phyloP scores from a whole-genome alignment of 2,329 filamentous ascomycete genomes.

The Trichophyton simii region DNA sequence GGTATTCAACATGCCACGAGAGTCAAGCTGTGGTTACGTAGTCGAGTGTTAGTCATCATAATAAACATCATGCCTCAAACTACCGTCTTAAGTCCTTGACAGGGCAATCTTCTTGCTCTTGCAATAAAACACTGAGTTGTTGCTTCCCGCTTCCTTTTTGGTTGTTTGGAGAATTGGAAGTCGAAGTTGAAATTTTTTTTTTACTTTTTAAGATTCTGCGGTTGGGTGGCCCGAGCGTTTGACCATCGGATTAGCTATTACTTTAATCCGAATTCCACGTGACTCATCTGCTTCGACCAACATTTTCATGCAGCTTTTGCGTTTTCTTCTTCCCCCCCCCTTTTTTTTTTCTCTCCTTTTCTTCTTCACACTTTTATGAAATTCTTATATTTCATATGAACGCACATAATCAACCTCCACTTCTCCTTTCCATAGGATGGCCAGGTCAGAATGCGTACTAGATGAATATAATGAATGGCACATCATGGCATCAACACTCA shows the following conservation, averaged over 20 bases:
- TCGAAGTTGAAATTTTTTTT: neutral
- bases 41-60: too few relatives aligned
- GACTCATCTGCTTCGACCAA: neutral
- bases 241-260: neutral
- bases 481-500: constrained; percentile 7
- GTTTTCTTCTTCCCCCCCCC: constrained; percentile 9
- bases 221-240: neutral
- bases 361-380: constrained; percentile 29
- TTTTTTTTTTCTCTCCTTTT: constrained; percentile 5
- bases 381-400: constrained; percentile 24
- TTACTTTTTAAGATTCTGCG: neutral
- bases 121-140: too few relatives aligned
- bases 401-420: constrained; percentile 39
- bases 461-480: constrained; percentile 19
- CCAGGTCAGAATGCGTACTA: constrained; percentile 39
- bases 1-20: neutral
- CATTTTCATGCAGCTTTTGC: constrained; percentile 10
- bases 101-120: too few relatives aligned
- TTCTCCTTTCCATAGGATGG: constrained; percentile 31
- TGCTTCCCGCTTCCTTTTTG: too few relatives aligned
- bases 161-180: too few relatives aligned
- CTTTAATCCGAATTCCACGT: neutral
- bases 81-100: too few relatives aligned
- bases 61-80: too few relatives aligned
- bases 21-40: too few relatives aligned